phyloP scores from a whole-genome alignment of 2,329 filamentous ascomycete species.

The Ceratocystis alfenasii region DNA sequence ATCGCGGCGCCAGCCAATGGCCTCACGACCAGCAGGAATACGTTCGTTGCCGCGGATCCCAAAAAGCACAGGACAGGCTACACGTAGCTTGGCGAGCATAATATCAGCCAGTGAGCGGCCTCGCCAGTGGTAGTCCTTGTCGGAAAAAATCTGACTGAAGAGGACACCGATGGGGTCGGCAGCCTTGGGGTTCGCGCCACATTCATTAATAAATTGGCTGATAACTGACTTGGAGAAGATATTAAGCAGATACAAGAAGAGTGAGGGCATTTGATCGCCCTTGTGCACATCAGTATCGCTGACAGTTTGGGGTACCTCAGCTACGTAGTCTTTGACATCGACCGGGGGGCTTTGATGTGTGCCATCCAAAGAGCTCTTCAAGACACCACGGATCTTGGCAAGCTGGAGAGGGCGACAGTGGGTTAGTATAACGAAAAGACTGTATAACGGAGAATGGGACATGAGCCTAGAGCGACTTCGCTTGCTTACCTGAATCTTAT shows the following conservation, averaged over 20 bases:
- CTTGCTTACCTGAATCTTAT: constrained; percentile 29
- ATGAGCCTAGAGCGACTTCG: not conserved
- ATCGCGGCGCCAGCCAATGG: constrained; percentile 63
- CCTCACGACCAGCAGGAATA: constrained; percentile 52
- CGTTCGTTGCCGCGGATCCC: constrained; percentile 67
- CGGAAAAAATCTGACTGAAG: constrained; percentile 61
- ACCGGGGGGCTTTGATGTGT: constrained; percentile 37
- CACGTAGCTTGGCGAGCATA: constrained; percentile 71
- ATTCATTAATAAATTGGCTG: constrained; percentile 56
- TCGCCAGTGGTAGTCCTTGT: constrained; percentile 53
- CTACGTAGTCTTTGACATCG: constrained; percentile 44
- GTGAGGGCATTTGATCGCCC: constrained; percentile 44
- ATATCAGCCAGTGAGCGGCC: constrained; percentile 65
- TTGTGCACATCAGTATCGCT: constrained; percentile 40
- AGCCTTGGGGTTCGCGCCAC: constrained; percentile 48
- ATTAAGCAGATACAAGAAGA: constrained; percentile 65
- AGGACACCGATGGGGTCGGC: constrained; percentile 74
- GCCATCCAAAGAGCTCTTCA: constrained; percentile 35
- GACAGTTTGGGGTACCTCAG: constrained; percentile 35
- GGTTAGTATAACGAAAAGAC: constrained; percentile 17
- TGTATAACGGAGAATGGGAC: not conserved
- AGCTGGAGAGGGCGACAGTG: constrained; percentile 5
- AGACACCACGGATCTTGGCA: constrained; percentile 41
- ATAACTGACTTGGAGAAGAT: constrained; percentile 63
- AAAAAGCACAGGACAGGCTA: constrained; percentile 73